phyloP scores from a whole-genome alignment of 139 green algal species.

The Diplosphaera chodatii region DNA sequence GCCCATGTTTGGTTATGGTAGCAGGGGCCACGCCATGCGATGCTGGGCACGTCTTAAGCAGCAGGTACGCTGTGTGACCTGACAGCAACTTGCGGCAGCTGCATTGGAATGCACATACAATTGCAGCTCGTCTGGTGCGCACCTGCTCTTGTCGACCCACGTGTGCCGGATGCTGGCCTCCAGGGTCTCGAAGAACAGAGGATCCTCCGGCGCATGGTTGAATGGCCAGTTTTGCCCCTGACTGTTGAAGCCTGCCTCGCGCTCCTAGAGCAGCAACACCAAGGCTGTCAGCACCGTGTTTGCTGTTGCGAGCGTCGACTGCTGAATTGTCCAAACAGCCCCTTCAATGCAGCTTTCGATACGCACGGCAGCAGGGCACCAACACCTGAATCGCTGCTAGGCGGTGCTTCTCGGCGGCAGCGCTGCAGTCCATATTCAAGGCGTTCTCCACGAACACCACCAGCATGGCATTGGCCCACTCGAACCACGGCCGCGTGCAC shows the following conservation, averaged over 20 bases:
- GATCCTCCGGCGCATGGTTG: not conserved
- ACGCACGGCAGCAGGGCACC: no score
- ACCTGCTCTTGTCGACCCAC: not conserved
- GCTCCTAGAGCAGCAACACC: not conserved
- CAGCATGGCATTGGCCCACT: conserved; percentile 51
- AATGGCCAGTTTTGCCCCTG: not conserved
- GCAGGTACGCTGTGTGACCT: no score
- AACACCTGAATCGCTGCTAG: not conserved
- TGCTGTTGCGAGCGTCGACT: no score
- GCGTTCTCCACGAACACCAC: conserved; percentile 34
- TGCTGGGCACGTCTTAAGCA: no score
- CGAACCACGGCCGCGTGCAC: conserved; percentile 29
- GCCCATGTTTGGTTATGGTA: no score
- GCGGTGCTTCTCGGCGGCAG: not conserved
- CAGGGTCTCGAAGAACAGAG: conserved; percentile 18
- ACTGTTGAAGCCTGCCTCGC: not conserved
- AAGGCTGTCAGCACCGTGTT: no score
- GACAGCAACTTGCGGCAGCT: no score
- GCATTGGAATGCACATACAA: not conserved
- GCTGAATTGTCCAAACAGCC: no score
- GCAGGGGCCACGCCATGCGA: no score
- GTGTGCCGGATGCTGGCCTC: conserved; percentile 6
- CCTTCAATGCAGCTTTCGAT: no score
- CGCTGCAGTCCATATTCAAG: conserved; percentile 36
- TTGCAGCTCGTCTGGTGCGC: no score